phyloP scores from a whole-genome alignment of 495 filamentous ascomycete genomes.

The Elasticomyces elasticus region DNA sequence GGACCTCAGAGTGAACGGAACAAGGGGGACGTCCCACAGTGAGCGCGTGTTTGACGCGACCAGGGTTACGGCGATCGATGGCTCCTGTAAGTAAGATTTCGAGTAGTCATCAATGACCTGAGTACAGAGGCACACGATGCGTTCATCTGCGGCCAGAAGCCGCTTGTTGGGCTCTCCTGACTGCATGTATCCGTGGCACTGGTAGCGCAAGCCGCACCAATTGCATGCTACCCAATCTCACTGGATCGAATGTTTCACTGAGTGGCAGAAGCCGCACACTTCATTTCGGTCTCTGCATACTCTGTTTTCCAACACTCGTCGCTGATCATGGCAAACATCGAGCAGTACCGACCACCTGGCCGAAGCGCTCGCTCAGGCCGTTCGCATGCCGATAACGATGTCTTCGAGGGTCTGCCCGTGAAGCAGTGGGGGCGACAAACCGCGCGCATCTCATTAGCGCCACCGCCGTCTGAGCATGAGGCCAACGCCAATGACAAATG shows the following conservation, averaged over 20 bases:
- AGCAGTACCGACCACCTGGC: conserved; percentile 53
- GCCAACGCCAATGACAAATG: conserved; percentile 28
- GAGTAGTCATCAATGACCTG: background rate
- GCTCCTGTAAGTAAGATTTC: background rate
- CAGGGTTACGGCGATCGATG: background rate
- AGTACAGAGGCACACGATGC: background rate
- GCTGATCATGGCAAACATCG: background rate
- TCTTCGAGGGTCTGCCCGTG: conserved; percentile 89
- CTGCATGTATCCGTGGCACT: background rate
- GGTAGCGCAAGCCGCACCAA: background rate
- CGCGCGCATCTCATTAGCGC: conserved; percentile 45
- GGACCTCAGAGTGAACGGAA: too few relatives aligned
- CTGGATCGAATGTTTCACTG: background rate
- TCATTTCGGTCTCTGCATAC: background rate
- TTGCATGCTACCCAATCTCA: background rate
- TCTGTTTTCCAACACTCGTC: background rate
- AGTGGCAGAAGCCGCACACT: background rate
- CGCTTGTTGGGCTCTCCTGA: background rate
- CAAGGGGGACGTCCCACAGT: background rate
- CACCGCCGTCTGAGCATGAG: conserved; percentile 42
- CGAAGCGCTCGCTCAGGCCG: conserved; percentile 54
- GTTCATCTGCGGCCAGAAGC: background rate
- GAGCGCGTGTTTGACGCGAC: background rate
- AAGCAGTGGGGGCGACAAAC: conserved; percentile 65
- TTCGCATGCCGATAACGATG: conserved; percentile 77